Percentiles rank a stretch among this genome's conserved stretches.
These are phyloP conservation scores for Saccharomyces kudriavzevii DNA, from an alignment of 805 yeast genomes.

Conservation along the genomic window DNA sequence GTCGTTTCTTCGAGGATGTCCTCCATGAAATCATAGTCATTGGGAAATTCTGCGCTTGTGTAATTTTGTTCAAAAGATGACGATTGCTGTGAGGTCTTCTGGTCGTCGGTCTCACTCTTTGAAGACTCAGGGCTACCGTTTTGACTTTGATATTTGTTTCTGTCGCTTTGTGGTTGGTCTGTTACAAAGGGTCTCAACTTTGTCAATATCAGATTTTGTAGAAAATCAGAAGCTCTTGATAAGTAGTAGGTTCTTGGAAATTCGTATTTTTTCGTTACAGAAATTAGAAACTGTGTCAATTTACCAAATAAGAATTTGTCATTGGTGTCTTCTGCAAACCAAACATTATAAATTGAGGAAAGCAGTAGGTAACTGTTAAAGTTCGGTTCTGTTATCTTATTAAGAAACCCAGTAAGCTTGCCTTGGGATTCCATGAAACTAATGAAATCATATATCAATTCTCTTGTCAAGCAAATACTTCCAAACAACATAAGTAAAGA, in stretches of 20 bases:
- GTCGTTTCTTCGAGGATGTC: neutral
- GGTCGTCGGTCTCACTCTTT: neutral
- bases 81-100: neutral
- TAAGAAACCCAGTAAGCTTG: conserved; percentile 9
- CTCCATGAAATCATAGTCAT: neutral
- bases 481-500: conserved; percentile 5
- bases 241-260: conserved; percentile 8
- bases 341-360: conserved; percentile 7
- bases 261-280: conserved; percentile 5
- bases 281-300: conserved; percentile 9
- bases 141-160: neutral
- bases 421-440: conserved; percentile 14
- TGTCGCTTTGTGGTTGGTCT: neutral
- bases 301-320: conserved; percentile 12
- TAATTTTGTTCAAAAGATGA: neutral
- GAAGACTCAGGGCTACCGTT: neutral
- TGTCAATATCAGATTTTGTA: neutral
- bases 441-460: conserved; percentile 13
- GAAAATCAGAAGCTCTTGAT: conserved; percentile 4
- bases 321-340: conserved; percentile 10
- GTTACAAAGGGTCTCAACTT: neutral
- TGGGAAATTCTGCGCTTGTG: neutral
- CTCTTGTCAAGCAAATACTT: conserved; percentile 9
- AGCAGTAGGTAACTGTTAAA: conserved; percentile 7
- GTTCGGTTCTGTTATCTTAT: conserved; percentile 9